These are phyloP conservation scores for Closterium sp. DNA, from an alignment of 139 green algal genomes.

Conservation along the genomic window DNA sequence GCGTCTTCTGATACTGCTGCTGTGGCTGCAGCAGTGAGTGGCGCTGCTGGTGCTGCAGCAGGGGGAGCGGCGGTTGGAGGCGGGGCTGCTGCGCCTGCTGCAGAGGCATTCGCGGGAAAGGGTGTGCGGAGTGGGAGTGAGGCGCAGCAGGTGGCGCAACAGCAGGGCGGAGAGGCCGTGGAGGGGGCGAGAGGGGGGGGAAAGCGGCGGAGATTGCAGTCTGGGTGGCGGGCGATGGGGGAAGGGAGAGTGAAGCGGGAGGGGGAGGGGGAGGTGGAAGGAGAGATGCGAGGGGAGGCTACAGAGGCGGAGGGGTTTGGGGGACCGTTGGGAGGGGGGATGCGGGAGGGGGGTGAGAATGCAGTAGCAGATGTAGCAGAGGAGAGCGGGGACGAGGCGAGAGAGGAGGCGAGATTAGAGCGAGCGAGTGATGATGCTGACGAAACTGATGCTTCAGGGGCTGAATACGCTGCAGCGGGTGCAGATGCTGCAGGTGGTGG, in stretches of 20 bases:
- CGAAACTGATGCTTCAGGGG: not conserved
- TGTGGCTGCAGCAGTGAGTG: not conserved
- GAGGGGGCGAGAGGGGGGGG: not conserved
- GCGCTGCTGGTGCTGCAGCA: not conserved
- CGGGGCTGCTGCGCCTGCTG: not conserved
- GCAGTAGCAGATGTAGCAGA: not conserved
- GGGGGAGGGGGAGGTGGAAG: too few species aligned
- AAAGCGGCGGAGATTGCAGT: not conserved
- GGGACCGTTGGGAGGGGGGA: too few species aligned
- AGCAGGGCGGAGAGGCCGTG: not conserved
- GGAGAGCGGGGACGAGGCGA: not conserved
- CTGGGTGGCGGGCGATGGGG: not conserved
- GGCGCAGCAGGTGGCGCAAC: not conserved
- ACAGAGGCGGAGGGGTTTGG: not conserved
- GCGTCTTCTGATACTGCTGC: not conserved
- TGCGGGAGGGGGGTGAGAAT: not conserved
- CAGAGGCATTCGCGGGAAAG: too few species aligned
- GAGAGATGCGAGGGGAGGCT: not conserved
- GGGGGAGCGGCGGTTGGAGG: not conserved
- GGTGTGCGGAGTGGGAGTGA: not conserved
- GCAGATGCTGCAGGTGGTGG: too few species aligned
- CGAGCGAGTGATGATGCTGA: not conserved
- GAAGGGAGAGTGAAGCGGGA: not conserved
- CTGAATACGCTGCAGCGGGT: too few species aligned
- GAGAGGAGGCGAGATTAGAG: not conserved